Conservation (phyloP, 345 rosid genomes). For the Sisymbrium altissimum region DNA sequence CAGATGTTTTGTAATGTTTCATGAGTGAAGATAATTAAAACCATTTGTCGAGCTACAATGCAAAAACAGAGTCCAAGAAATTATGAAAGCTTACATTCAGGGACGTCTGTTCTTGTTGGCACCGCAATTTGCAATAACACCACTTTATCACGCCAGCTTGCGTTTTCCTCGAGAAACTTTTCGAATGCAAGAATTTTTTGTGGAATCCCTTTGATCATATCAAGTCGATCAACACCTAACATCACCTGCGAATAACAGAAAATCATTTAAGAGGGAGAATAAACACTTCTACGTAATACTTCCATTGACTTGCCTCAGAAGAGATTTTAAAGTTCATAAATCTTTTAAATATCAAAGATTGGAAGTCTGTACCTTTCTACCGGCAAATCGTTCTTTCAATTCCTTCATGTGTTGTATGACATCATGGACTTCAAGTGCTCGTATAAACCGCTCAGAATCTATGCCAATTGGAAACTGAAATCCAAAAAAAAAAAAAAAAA, state of each 20-base stretch:
- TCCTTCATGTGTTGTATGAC: constrained; percentile 82
- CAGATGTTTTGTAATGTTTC: no score
- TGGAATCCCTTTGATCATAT: constrained; percentile 99
- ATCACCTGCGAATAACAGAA: constrained; percentile 56
- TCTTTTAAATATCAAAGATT: not conserved
- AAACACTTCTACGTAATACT: not conserved
- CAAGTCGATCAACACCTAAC: constrained; percentile 99
- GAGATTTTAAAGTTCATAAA: not conserved
- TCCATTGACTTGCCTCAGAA: constrained; percentile 2
- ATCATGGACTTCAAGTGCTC: constrained; percentile 62
- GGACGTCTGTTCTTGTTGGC: constrained; percentile 99
- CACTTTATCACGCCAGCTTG: constrained; percentile 94
- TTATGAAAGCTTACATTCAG: constrained; percentile 72
- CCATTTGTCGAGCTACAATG: not conserved
- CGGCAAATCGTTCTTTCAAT: constrained; percentile 86
- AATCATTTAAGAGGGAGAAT: not conserved
- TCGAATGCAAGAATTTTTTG: constrained; percentile 98
- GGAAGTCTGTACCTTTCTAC: constrained; percentile 70
- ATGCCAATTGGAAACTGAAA: constrained; percentile 97
- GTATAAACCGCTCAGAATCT: constrained; percentile 81
- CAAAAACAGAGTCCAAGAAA: not conserved
- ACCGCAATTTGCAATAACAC: constrained; percentile 97
- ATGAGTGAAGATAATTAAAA: no score
- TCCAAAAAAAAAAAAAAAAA: constrained; percentile 4
- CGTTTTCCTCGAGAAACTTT: constrained; percentile 96